Conservation (phyloP, 768 basidiomycete species). For the Zangia roseola region DNA sequence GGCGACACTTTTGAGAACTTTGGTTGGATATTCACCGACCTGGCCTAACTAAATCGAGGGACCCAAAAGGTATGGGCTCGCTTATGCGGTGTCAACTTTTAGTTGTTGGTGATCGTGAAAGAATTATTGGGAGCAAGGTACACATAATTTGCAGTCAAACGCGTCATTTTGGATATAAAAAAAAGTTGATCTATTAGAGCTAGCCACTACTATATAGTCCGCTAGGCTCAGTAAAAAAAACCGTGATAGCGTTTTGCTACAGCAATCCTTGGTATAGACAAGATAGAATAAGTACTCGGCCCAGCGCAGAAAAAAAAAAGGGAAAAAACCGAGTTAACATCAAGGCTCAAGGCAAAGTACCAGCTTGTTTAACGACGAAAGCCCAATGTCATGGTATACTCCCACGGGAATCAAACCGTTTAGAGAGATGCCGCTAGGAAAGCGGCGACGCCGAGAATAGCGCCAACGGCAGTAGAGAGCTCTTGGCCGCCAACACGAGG, state of each 20-base stretch:
- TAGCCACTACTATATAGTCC: too few relatives aligned
- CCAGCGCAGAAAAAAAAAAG: background rate
- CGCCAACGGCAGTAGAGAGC: slow-evolving; percentile 28
- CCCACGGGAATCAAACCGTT: slow-evolving; percentile 2
- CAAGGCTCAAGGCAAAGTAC: slow-evolving; percentile 17
- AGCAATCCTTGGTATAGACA: slow-evolving; percentile 21
- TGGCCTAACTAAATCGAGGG: too few relatives aligned
- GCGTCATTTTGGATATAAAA: background rate
- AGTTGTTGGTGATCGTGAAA: slow-evolving; percentile 11
- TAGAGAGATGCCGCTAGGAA: slow-evolving; percentile 32
- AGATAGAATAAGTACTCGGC: slow-evolving; percentile 11
- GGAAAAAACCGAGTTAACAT: slow-evolving; percentile 13
- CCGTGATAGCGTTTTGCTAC: slow-evolving; percentile 3
- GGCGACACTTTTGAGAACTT: too few relatives aligned
- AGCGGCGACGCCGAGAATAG: slow-evolving; percentile 34
- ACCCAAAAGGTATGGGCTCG: too few relatives aligned
- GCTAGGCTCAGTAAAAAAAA: background rate
- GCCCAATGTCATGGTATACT: slow-evolving; percentile 16
- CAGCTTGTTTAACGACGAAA: slow-evolving; percentile 24
- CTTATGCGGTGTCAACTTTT: too few relatives aligned
- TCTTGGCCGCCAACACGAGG: slow-evolving; percentile 24
- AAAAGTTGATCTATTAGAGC: background rate
- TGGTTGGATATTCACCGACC: too few relatives aligned
- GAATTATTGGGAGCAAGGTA: background rate
- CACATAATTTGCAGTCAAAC: background rate